phyloP scores from a whole-genome alignment of 257 asterid species.

The Dorcoceras hygrometricum region DNA sequence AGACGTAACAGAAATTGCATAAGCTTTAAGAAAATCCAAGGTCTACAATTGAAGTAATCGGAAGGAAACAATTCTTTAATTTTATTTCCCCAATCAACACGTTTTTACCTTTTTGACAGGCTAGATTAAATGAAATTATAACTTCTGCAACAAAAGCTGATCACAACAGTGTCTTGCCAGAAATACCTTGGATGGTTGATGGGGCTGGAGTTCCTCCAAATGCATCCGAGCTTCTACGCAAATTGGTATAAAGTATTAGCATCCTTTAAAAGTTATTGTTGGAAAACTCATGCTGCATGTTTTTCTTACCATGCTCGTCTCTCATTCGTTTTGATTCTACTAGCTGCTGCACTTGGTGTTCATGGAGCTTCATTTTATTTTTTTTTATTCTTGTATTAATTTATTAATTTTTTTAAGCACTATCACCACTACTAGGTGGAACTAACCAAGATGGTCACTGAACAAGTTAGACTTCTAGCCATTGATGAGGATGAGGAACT shows the following conservation, averaged over 20 bases:
- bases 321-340: slow-evolving; percentile 1
- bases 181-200: slow-evolving; percentile 88
- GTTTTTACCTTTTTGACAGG: slow-evolving; percentile 40
- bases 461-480: slow-evolving; percentile 85
- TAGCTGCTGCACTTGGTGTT: neutral
- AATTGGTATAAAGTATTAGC: slow-evolving; percentile 48
- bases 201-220: slow-evolving; percentile 85
- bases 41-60: neutral
- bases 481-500: slow-evolving; percentile 90
- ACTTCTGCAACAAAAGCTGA: slow-evolving; percentile 46
- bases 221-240: slow-evolving; percentile 66
- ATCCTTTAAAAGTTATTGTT: neutral
- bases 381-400: slow-evolving; percentile 8
- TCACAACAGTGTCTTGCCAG: slow-evolving; percentile 38
- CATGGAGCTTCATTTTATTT: slow-evolving; percentile 4
- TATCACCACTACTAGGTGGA: slow-evolving; percentile 47
- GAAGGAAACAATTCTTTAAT: neutral
- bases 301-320: slow-evolving; percentile 2
- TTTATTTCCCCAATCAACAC: slow-evolving; percentile 3
- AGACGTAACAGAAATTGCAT: slow-evolving; percentile 11
- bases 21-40: slow-evolving; percentile 3
- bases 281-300: neutral
- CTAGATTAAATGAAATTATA: slow-evolving; percentile 74
- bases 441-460: slow-evolving; percentile 87
- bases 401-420: neutral